Percentiles rank a stretch among this genome's conserved stretches.
These are phyloP conservation scores for Eucalyptus sp. DNA, from an alignment of 345 rosid species.

Conservation along the genomic window DNA sequence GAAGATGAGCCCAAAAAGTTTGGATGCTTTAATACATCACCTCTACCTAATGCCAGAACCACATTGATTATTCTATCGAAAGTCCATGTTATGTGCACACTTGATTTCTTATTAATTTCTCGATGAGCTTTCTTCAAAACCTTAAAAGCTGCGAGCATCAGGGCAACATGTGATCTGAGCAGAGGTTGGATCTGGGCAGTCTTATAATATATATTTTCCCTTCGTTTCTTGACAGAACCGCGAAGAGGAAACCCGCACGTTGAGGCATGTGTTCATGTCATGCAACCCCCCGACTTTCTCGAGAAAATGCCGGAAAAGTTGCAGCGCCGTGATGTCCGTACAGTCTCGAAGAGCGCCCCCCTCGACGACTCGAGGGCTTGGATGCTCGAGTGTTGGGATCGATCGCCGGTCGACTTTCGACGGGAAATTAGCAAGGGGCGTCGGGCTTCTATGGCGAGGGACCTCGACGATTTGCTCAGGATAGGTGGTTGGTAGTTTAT, in stretches of 20 bases:
- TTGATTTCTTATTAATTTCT: not conserved
- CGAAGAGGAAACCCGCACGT: not conserved
- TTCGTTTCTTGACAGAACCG: not conserved
- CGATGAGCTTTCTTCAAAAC: not conserved
- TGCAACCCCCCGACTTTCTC: not conserved
- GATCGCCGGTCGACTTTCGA: not conserved
- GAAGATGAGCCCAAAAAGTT: not conserved
- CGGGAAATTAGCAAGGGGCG: not conserved
- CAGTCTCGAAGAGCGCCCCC: rapidly evolving
- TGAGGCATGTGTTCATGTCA: not conserved
- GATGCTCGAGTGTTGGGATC: not conserved
- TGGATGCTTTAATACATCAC: not conserved
- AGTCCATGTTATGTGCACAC: not conserved
- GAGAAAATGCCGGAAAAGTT: not conserved
- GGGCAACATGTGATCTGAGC: not conserved
- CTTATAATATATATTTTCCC: not conserved
- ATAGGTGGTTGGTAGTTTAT: not conserved
- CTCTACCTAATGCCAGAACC: not conserved
- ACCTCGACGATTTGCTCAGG: not conserved
- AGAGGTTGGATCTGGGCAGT: not conserved
- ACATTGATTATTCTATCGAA: not conserved
- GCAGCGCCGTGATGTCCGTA: not conserved
- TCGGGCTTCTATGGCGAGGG: not conserved
- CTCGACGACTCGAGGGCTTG: not conserved
- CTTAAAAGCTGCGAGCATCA: not conserved